A percentile compares a stretch with the other conserved stretches of the same genome.
Conservation (phyloP, 108 stramenopile species). For the Skeletonema menzelii region DNA sequence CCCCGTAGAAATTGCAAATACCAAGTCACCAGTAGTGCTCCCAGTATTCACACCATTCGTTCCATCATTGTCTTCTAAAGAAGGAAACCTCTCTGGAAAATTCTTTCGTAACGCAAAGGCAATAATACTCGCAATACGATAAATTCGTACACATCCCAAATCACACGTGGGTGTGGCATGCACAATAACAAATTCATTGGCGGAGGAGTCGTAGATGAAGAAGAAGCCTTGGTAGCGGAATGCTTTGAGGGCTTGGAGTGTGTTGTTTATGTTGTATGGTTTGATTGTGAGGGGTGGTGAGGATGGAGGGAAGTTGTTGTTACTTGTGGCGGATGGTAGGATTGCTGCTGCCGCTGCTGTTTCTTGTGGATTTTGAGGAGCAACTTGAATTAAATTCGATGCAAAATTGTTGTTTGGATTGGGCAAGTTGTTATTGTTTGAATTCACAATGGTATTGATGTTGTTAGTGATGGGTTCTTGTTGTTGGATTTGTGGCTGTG, state of each 20-base stretch:
- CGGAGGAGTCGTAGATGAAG: slow-evolving; percentile 32
- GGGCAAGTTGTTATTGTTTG: neutral
- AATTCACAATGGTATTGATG: neutral
- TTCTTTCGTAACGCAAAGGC: slow-evolving; percentile 31
- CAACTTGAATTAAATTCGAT: neutral
- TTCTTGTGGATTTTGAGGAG: neutral
- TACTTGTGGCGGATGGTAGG: neutral
- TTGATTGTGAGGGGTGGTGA: neutral
- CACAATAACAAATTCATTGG: slow-evolving; percentile 30
- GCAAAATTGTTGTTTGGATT: neutral
- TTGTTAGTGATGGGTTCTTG: neutral
- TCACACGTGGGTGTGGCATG: slow-evolving; percentile 27
- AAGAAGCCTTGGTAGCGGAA: slow-evolving; percentile 42
- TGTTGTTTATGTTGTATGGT: slow-evolving; percentile 36
- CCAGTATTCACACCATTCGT: neutral
- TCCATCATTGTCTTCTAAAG: neutral
- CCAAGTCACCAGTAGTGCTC: slow-evolving; percentile 15
- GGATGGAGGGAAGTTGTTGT: neutral
- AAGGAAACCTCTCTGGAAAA: slow-evolving; percentile 40
- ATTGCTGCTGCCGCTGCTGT: neutral
- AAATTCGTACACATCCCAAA: slow-evolving; percentile 30
- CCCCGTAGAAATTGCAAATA: slow-evolving; percentile 24
- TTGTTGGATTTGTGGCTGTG: neutral
- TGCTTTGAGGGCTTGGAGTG: neutral
- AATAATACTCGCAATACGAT: slow-evolving; percentile 30